Conservation (phyloP, 2,329 filamentous ascomycete genomes). For the Botrytis fragariae region DNA sequence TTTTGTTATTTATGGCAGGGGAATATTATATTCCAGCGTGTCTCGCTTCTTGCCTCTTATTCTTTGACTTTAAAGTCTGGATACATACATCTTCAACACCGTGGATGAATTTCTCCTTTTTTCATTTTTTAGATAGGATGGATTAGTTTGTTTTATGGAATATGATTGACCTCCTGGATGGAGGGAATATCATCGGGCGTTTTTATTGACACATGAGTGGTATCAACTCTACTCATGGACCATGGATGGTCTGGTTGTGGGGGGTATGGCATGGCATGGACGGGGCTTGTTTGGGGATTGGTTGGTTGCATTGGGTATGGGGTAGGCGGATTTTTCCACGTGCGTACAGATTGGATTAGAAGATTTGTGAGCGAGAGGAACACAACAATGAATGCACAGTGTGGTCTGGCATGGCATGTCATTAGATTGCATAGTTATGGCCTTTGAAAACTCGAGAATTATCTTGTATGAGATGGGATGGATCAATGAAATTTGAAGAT, state of each 20-base stretch:
- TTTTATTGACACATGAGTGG: slow-evolving; percentile 14
- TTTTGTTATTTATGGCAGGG: slow-evolving; percentile 12
- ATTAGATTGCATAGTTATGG: background rate
- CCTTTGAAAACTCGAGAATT: background rate
- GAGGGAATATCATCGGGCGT: slow-evolving; percentile 10
- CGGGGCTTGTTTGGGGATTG: background rate
- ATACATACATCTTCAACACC: slow-evolving; percentile 10
- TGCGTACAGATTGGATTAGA: background rate
- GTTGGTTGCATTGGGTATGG: slow-evolving; percentile 18
- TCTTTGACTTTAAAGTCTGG: slow-evolving; percentile 20
- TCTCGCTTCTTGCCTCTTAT: background rate
- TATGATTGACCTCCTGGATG: background rate
- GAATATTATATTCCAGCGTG: slow-evolving; percentile 6
- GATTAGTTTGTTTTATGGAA: background rate
- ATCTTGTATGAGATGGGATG: slow-evolving; percentile 4
- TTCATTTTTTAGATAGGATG: slow-evolving; percentile 6
- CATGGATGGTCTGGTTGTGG: slow-evolving; percentile 8
- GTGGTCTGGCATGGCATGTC: background rate
- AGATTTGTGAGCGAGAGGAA: background rate
- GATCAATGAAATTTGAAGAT: background rate
- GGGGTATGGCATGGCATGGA: background rate
- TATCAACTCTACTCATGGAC: background rate
- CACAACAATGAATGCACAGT: background rate
- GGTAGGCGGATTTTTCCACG: slow-evolving; percentile 5
- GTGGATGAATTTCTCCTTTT: background rate